phyloP scores from a whole-genome alignment of 1,284 basidiomycete genomes.

The Irpex sp. region DNA sequence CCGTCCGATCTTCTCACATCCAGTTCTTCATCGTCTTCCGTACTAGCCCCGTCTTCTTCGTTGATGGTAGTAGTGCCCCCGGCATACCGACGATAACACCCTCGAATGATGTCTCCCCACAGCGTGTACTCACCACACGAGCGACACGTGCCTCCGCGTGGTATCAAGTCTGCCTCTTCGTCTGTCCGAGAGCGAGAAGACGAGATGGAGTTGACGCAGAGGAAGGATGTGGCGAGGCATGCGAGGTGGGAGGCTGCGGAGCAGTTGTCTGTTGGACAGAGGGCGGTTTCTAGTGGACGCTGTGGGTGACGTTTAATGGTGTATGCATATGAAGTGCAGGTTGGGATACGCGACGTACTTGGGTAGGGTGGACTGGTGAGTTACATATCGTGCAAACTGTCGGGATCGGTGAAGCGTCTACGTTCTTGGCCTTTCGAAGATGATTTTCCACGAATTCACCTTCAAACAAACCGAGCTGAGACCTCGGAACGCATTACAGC shows the following conservation, averaged over 20 bases:
- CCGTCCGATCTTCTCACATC: slow-evolving; percentile 5
- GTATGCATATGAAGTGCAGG: too few relatives aligned
- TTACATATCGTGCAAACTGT: slow-evolving; percentile 39
- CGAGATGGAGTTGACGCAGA: slow-evolving; percentile 1
- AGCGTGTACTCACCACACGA: slow-evolving; percentile 51
- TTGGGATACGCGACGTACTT: slow-evolving; percentile 27
- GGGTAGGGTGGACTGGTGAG: slow-evolving; percentile 9
- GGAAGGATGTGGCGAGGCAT: slow-evolving; percentile 66
- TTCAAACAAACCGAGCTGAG: slow-evolving; percentile 21
- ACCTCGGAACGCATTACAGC: background rate
- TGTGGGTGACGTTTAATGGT: slow-evolving; percentile 22
- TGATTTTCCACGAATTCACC: slow-evolving; percentile 52
- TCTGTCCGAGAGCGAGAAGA: too few relatives aligned
- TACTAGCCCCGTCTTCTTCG: slow-evolving; percentile 25
- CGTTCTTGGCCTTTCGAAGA: slow-evolving; percentile 46
- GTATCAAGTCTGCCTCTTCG: slow-evolving; percentile 53
- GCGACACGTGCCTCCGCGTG: slow-evolving; percentile 59
- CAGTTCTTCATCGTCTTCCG: slow-evolving; percentile 23
- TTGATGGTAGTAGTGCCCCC: slow-evolving; percentile 26
- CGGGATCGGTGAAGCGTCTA: slow-evolving; percentile 25
- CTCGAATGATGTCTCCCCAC: slow-evolving; percentile 75
- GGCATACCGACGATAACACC: slow-evolving; percentile 56
- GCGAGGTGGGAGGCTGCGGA: slow-evolving; percentile 58
- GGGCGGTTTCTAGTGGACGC: slow-evolving; percentile 52
- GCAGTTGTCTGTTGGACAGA: slow-evolving; percentile 53